Evolutionary conservation across 768 basidiomycete genomes (phyloP).

Genomic region (Asterophora parasitica): DNA sequence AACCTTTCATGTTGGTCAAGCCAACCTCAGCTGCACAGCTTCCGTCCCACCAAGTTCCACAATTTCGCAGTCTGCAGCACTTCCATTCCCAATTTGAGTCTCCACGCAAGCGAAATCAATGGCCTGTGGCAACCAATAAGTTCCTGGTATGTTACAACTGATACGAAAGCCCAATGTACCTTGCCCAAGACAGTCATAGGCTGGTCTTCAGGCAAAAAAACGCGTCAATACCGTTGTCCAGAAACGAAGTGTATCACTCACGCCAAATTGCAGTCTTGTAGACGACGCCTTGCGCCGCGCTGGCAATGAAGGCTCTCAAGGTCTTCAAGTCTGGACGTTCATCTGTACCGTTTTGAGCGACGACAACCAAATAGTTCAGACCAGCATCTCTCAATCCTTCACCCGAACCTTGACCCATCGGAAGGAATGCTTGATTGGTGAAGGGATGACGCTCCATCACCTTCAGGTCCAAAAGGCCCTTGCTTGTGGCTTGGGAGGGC

Average conservation of each 20-base stretch:
- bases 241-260: slow-evolving; percentile 39
- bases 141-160: slow-evolving; percentile 1
- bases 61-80: slow-evolving; percentile 81
- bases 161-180: slow-evolving; percentile 33
- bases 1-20: no score
- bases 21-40: slow-evolving; percentile 31
- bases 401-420: slow-evolving; percentile 68
- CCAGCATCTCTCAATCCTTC: slow-evolving; percentile 47
- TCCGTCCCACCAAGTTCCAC: slow-evolving; percentile 39
- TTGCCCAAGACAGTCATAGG: slow-evolving; percentile 81
- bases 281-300: slow-evolving; percentile 75
- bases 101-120: slow-evolving; percentile 89
- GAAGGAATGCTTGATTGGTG: slow-evolving; percentile 91
- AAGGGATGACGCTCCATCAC: slow-evolving; percentile 86
- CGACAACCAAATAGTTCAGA: slow-evolving; percentile 74
- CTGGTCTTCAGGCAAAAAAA: slow-evolving; percentile 57
- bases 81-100: slow-evolving; percentile 84
- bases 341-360: slow-evolving; percentile 72
- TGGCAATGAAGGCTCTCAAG: slow-evolving; percentile 79
- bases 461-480: slow-evolving; percentile 53
- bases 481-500: slow-evolving; percentile 39
- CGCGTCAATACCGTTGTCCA: slow-evolving; percentile 8
- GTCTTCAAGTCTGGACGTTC: slow-evolving; percentile 74
- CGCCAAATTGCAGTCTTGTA: slow-evolving; percentile 89
- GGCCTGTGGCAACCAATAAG: slow-evolving; percentile 32